These are phyloP conservation scores for Suaeda aralocaspica DNA, from an alignment of 148 eudicot genomes.

Conservation along the genomic window DNA sequence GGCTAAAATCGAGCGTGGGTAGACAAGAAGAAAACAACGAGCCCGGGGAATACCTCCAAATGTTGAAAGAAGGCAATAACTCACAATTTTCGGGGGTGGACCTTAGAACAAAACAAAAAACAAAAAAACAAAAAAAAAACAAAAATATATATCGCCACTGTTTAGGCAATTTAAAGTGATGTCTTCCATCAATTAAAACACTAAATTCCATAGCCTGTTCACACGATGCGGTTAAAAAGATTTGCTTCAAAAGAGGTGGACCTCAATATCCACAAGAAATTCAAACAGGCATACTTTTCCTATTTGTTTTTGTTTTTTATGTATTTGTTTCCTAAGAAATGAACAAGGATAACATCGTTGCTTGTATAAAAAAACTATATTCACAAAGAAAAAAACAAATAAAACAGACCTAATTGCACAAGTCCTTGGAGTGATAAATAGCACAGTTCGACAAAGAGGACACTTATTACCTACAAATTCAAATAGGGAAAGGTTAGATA, in stretches of 20 bases:
- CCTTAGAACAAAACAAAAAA: too few relatives aligned
- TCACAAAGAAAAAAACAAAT: background rate
- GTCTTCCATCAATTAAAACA: background rate
- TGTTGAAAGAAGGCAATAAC: too few relatives aligned
- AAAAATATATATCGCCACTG: background rate
- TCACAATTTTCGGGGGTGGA: too few relatives aligned
- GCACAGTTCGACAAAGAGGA: conserved; percentile 85
- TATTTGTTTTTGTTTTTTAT: background rate
- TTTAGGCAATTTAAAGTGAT: background rate
- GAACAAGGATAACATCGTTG: background rate
- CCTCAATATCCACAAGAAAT: background rate
- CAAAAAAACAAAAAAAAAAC: too few relatives aligned
- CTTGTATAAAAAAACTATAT: background rate
- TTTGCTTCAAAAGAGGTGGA: background rate
- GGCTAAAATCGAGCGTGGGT: too few relatives aligned
- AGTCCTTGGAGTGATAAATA: conserved; percentile 77
- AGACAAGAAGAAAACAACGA: too few relatives aligned
- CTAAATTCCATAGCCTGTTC: background rate
- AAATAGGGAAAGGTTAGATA: conserved; percentile 16
- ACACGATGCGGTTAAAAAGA: background rate
- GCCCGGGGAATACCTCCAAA: too few relatives aligned
- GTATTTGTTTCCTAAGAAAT: background rate
- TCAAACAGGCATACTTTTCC: too few relatives aligned
- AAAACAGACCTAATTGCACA: conserved; percentile 66
- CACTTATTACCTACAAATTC: conserved; percentile 67